phyloP scores from a whole-genome alignment of 495 filamentous ascomycete genomes.

The Trichoderma reesei region DNA sequence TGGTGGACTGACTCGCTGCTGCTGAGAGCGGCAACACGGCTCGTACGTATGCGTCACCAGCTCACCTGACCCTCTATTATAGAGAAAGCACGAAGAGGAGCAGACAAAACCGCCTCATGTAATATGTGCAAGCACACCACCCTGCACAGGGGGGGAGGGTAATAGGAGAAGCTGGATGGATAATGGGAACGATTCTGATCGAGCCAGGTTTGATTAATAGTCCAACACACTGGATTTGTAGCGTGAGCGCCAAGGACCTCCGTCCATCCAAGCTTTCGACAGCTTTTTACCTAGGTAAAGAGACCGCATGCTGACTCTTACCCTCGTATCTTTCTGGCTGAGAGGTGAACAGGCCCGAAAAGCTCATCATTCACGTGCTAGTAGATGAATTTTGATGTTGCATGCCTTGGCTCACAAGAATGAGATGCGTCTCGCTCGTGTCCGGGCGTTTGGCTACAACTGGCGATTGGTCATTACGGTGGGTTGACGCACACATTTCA shows the following conservation, averaged over 20 bases:
- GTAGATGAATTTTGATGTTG: neutral
- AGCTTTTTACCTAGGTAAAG: neutral
- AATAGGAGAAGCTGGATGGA: neutral
- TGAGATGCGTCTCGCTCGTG: neutral
- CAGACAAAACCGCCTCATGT: too few species aligned
- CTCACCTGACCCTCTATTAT: too few species aligned
- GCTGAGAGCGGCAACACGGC: too few species aligned
- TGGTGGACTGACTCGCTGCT: neutral
- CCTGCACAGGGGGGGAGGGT: neutral
- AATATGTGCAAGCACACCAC: neutral
- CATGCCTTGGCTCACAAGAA: constrained; percentile 1
- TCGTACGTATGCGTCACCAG: too few species aligned
- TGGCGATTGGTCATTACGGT: neutral
- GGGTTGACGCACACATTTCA: neutral
- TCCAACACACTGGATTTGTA: neutral
- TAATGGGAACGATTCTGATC: neutral
- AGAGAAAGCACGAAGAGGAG: too few species aligned
- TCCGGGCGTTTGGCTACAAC: neutral
- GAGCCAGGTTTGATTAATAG: neutral
- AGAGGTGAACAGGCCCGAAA: neutral
- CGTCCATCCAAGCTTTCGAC: neutral
- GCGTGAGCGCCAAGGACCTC: constrained; percentile 1
- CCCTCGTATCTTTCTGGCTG: neutral
- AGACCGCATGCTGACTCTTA: neutral
- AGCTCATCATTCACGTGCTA: neutral